Evolutionary conservation across 2,329 filamentous ascomycete species (phyloP).

Genomic region (Alternaria longipes): DNA sequence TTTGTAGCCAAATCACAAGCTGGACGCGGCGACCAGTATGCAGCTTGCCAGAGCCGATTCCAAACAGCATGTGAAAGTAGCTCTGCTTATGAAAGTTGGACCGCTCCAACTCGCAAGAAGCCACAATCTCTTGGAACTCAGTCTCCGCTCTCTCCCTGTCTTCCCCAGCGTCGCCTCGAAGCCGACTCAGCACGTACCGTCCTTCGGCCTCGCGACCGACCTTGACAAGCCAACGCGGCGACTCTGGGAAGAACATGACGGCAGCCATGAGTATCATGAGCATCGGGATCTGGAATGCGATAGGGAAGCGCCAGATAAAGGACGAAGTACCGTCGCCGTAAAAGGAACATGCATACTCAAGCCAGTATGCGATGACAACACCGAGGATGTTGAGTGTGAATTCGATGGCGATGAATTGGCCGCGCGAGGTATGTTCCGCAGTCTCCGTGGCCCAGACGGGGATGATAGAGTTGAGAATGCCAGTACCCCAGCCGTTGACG

Average conservation of each 20-base stretch:
- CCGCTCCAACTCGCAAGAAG: slow-evolving; percentile 67
- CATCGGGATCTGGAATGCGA: slow-evolving; percentile 74
- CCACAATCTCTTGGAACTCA: slow-evolving; percentile 73
- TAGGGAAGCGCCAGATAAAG: slow-evolving; percentile 73
- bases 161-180: slow-evolving; percentile 67
- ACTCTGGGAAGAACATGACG: slow-evolving; percentile 76
- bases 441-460: slow-evolving; percentile 78
- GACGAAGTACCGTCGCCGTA: slow-evolving; percentile 66
- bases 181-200: slow-evolving; percentile 68
- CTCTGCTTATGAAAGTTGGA: slow-evolving; percentile 61
- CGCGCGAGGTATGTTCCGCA: slow-evolving; percentile 72
- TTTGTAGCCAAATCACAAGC: slow-evolving; percentile 75
- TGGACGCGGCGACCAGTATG: slow-evolving; percentile 74
- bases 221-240: slow-evolving; percentile 73
- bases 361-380: slow-evolving; percentile 68
- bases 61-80: slow-evolving; percentile 73
- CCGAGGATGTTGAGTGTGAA: slow-evolving; percentile 79
- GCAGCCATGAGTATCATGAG: slow-evolving; percentile 64
- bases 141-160: slow-evolving; percentile 54
- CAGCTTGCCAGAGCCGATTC: slow-evolving; percentile 69
- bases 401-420: slow-evolving; percentile 75
- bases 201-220: slow-evolving; percentile 73
- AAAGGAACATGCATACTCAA: slow-evolving; percentile 65
- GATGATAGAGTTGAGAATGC: slow-evolving; percentile 74
- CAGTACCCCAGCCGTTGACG: slow-evolving; percentile 73